A percentile compares a stretch with the other conserved stretches of the same genome.
These are phyloP conservation scores for Arachnopeziza araneosa DNA, from an alignment of 2,329 filamentous ascomycete genomes.

Conservation along the genomic window DNA sequence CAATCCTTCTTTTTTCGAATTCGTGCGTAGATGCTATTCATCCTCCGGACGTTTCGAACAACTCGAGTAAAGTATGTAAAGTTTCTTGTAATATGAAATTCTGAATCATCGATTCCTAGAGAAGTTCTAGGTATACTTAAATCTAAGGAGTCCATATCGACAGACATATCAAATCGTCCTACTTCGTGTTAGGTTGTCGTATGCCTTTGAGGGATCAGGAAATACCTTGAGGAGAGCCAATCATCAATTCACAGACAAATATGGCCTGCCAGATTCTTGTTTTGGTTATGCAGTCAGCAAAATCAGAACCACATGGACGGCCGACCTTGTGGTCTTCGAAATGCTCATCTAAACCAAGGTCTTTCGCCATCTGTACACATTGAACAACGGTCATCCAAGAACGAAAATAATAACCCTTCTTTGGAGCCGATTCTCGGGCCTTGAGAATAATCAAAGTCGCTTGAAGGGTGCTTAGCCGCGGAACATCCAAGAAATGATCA, in stretches of 20 bases:
- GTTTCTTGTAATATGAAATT: slow-evolving; percentile 74
- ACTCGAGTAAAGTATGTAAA: slow-evolving; percentile 76
- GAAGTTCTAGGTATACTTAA: slow-evolving; percentile 59
- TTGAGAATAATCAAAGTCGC: slow-evolving; percentile 83
- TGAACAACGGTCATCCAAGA: slow-evolving; percentile 96
- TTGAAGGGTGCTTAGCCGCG: slow-evolving; percentile 85
- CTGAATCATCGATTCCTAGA: slow-evolving; percentile 65
- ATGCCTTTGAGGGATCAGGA: not conserved
- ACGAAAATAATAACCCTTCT: slow-evolving; percentile 91
- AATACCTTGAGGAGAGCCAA: slow-evolving; percentile 84
- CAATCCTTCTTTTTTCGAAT: slow-evolving; percentile 76
- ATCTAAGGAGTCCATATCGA: slow-evolving; percentile 71
- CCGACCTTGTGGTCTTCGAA: slow-evolving; percentile 70
- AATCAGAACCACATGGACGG: slow-evolving; percentile 60
- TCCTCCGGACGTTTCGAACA: slow-evolving; percentile 70
- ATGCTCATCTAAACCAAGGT: slow-evolving; percentile 85
- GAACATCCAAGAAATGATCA: slow-evolving; percentile 88
- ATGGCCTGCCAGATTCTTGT: slow-evolving; percentile 87
- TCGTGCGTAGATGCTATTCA: slow-evolving; percentile 68
- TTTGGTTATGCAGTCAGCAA: slow-evolving; percentile 75
- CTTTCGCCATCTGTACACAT: slow-evolving; percentile 88
- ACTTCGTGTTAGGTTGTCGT: slow-evolving; percentile 13
- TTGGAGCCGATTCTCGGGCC: slow-evolving; percentile 84
- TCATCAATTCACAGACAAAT: slow-evolving; percentile 83
- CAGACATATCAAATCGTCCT: slow-evolving; percentile 75